Base-by-base conservation (phyloP, 305 asterid species). In the Solanum chacoense region DNA sequence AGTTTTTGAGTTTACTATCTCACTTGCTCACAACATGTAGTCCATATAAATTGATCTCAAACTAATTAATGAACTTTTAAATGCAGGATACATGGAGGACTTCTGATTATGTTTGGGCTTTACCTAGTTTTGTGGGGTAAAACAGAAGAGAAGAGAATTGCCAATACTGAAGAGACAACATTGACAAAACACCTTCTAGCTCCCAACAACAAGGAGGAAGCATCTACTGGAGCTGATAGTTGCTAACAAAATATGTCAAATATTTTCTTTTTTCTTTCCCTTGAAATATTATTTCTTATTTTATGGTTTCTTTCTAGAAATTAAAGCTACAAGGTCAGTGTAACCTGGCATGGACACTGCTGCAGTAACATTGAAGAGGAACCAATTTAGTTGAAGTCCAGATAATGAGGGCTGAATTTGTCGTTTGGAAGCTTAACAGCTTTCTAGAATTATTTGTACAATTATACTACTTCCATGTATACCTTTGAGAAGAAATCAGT, bases 111-210 rank as follows among this genome's bases (percentile, higher is more conserved):
- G 92, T 90, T 90, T 59, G 98, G 98, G n/a, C 96, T 95, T 74
- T 95, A 96, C 90, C 91, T 93, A 87, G 97, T 95, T 59, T 90
- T 96, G 89, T 94, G 98, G 98, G 98, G 98, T 59, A 96, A 96
- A 94, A 90, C 93, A 34, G 91, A 94, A 88, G 99, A 94, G 91
- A 92, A 91, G 31, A 94, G 90, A 85, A 88, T 90, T 42, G 92
- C 89, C 5, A 92, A 91, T 5, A 93, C 93, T 63, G 94, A 92
- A 80, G 87, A 55, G 74, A 32, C 87, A 55, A 89, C 92, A 28
- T 91, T 94, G 93, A 93, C 95, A 65, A 95, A 94, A 91, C 95
- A 89, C 91, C 94, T 95, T 55, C 91, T 95, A 45, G 90, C 92
- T 90, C 91, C 85, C 35, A 88, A 84, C 88, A 89, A 84, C 89